Conservation (phyloP, 768 basidiomycete genomes). For the Kwoniella sp. region DNA sequence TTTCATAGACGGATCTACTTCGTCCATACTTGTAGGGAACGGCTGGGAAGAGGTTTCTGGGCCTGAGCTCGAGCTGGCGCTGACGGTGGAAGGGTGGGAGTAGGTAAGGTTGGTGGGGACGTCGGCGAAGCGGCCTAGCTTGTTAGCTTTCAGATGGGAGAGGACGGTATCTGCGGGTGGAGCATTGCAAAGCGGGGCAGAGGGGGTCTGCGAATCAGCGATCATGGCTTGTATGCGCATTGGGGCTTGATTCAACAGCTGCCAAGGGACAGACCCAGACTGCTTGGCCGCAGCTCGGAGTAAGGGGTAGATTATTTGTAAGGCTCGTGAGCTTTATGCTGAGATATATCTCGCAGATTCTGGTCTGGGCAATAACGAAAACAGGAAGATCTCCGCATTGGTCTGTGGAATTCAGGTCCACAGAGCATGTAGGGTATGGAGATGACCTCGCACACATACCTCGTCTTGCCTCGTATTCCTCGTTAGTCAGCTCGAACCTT, state of each 20-base stretch:
- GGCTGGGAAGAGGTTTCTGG: conserved; percentile 41
- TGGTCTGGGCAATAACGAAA: not conserved
- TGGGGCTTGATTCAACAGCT: too few species aligned
- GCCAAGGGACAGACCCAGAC: too few species aligned
- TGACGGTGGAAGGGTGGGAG: not conserved
- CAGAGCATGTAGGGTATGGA: not conserved
- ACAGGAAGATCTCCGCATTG: too few species aligned
- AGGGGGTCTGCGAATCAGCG: not conserved
- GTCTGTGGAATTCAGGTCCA: not conserved
- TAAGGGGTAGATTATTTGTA: too few species aligned
- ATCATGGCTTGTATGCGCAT: too few species aligned
- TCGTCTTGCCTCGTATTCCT: conserved; percentile 76
- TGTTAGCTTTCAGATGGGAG: conserved; percentile 80
- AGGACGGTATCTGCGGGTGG: conserved; percentile 81
- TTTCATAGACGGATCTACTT: conserved; percentile 60
- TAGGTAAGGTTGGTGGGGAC: conserved; percentile 38
- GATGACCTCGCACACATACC: conserved; percentile 60
- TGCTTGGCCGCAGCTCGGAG: too few species aligned
- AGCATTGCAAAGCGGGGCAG: too few species aligned
- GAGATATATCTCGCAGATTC: not conserved
- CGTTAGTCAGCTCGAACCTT: conserved; percentile 84
- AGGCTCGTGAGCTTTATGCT: too few species aligned
- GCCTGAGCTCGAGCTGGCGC: not conserved
- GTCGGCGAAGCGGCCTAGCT: conserved; percentile 81
- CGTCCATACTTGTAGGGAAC: conserved; percentile 38